A percentile compares a stretch with the other conserved stretches of the same genome.
Conservation (phyloP, 2,329 filamentous ascomycete genomes). For the Talaromyces sp. region DNA sequence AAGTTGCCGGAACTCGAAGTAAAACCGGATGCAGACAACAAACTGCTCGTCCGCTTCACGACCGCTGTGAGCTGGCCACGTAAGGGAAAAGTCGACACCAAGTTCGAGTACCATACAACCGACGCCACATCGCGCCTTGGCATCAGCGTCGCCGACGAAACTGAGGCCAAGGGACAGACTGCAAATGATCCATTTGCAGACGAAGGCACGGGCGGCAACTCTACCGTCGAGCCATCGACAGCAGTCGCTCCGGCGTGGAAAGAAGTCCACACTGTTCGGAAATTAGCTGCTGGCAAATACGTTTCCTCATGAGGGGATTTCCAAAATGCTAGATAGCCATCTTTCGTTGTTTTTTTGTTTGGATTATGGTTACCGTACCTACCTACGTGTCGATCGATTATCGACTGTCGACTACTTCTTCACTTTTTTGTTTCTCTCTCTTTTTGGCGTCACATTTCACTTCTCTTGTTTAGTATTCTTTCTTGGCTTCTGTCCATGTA, state of each 20-base stretch:
- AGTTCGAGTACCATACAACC: constrained; percentile 65
- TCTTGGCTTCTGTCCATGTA: neutral
- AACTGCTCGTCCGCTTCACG: constrained; percentile 76
- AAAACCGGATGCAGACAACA: constrained; percentile 54
- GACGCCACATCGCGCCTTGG: constrained; percentile 61
- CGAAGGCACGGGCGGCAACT: constrained; percentile 20
- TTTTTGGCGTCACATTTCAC: neutral
- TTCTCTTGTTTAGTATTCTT: constrained; percentile 15
- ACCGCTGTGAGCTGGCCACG: constrained; percentile 66
- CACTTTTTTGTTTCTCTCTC: neutral
- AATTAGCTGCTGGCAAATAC: constrained; percentile 72
- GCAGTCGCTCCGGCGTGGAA: constrained; percentile 51
- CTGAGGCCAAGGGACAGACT: constrained; percentile 13
- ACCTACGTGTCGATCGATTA: no score
- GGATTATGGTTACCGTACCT: neutral
- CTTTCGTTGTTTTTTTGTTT: neutral
- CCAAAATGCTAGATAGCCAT: neutral
- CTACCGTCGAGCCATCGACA: constrained; percentile 7
- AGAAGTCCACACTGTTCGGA: constrained; percentile 60
- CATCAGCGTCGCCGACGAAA: constrained; percentile 40
- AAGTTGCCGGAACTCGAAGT: constrained; percentile 47
- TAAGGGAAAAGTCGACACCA: constrained; percentile 73
- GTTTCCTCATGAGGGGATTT: constrained; percentile 45
- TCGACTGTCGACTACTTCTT: neutral
- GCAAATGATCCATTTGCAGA: constrained; percentile 46